Percentiles rank a stretch among this genome's conserved stretches.
These are phyloP conservation scores for Apiotrichum akiyoshidainum DNA, from an alignment of 1,284 basidiomycete genomes.

Conservation along the genomic window DNA sequence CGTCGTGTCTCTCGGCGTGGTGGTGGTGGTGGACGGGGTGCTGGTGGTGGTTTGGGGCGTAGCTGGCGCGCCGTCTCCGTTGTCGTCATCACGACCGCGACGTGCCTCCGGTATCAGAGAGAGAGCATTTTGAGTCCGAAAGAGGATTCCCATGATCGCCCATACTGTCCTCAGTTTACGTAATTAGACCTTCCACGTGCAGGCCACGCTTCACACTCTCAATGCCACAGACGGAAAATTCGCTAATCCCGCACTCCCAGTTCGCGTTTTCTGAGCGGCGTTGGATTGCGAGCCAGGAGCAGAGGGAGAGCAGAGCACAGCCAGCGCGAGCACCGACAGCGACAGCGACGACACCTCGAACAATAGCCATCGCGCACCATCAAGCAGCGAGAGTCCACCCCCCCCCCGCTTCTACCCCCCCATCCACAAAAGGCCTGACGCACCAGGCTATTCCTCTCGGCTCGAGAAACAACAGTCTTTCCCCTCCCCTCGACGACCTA, in stretches of 20 bases:
- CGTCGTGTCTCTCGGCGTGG: no score
- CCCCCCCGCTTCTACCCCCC: background rate
- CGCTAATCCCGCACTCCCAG: background rate
- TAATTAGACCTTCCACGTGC: no score
- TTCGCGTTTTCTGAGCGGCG: background rate
- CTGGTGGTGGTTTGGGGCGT: no score
- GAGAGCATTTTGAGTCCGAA: no score
- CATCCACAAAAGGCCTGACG: background rate
- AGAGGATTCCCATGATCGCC: no score
- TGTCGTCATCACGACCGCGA: no score
- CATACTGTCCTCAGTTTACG: no score
- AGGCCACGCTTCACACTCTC: no score
- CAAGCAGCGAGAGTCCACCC: background rate
- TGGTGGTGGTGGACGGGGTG: no score
- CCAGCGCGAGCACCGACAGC: background rate
- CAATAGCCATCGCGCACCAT: background rate
- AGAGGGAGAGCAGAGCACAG: no score
- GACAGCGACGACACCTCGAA: background rate
- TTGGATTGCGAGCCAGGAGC: background rate
- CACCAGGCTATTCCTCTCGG: background rate
- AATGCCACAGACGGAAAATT: background rate
- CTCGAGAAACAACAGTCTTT: background rate
- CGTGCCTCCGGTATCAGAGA: no score
- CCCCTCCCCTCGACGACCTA: background rate
- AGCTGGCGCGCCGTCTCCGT: no score